A percentile compares a stretch with the other conserved stretches of the same genome.
phyloP scores from a whole-genome alignment of 805 yeast species.

The Schwanniomyces occidentalis region DNA sequence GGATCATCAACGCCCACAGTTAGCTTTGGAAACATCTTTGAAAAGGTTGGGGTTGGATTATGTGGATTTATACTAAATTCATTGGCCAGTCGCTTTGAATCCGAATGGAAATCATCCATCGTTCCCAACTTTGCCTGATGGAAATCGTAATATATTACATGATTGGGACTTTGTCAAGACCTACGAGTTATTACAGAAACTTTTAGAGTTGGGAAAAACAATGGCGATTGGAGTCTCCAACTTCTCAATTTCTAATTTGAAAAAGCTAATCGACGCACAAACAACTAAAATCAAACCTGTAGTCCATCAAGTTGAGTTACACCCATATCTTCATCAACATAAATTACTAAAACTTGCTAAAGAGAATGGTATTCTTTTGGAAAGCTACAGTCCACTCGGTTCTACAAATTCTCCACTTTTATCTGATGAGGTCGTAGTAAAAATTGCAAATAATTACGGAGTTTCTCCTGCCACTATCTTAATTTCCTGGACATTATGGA shows the following conservation, averaged over 20 bases:
- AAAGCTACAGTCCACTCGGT: slow-evolving; percentile 82
- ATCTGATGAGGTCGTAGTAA: slow-evolving; percentile 41
- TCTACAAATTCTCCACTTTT: slow-evolving; percentile 55
- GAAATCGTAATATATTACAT: slow-evolving; percentile 31
- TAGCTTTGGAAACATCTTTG: slow-evolving; percentile 59
- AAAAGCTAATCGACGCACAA: slow-evolving; percentile 48
- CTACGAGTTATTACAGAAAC: slow-evolving; percentile 54
- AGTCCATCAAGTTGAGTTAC: slow-evolving; percentile 73
- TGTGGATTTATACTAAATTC: slow-evolving; percentile 76
- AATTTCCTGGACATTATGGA: slow-evolving; percentile 59
- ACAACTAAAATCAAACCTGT: slow-evolving; percentile 60
- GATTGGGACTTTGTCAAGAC: slow-evolving; percentile 52
- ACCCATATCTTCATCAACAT: slow-evolving; percentile 36
- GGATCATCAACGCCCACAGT: slow-evolving; percentile 50
- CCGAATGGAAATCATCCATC: slow-evolving; percentile 32
- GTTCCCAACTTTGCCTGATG: slow-evolving; percentile 36
- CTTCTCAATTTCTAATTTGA: slow-evolving; percentile 47
- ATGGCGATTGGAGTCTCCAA: slow-evolving; percentile 79
- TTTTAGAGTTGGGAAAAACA: slow-evolving; percentile 52
- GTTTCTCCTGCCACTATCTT: slow-evolving; percentile 52
- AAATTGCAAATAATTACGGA: slow-evolving; percentile 44
- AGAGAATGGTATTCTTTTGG: slow-evolving; percentile 32
- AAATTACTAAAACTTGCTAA: slow-evolving; percentile 61
- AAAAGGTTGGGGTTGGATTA: slow-evolving; percentile 67
- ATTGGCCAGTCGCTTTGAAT: slow-evolving; percentile 67